These are phyloP conservation scores for Picocystis salinarum DNA, from an alignment of 139 green algal genomes.

Conservation along the genomic window DNA sequence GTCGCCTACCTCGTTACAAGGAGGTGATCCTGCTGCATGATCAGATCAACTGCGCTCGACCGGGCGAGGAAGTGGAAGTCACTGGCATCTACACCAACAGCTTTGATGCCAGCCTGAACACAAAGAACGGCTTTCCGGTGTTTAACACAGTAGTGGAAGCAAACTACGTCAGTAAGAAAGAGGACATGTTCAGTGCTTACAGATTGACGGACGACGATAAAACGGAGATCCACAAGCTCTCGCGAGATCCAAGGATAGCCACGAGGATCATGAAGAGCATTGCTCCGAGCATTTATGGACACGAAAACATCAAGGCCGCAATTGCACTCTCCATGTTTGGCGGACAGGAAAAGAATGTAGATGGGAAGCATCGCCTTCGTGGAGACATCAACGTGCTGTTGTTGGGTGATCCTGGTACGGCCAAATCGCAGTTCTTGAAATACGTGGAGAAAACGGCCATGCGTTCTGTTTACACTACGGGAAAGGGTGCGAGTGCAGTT, in stretches of 20 bases:
- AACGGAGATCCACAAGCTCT: conserved; percentile 50
- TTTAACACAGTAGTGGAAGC: conserved; percentile 88
- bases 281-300: conserved; percentile 94
- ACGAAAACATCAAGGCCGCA: conserved; percentile 88
- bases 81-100: conserved; percentile 79
- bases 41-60: conserved; percentile 80
- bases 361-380: conserved; percentile 33
- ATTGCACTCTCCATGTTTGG: conserved; percentile 89
- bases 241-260: conserved; percentile 40
- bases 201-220: conserved; percentile 83
- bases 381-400: conserved; percentile 98
- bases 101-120: conserved; percentile 76
- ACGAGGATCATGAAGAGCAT: conserved; percentile 83
- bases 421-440: conserved; percentile 97
- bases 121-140: conserved; percentile 81
- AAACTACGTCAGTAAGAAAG: conserved; percentile 66
- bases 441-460: conserved; percentile 87
- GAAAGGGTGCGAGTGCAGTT: conserved; percentile 90
- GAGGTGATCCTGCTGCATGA: conserved; percentile 91
- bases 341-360: conserved; percentile 52
- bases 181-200: conserved; percentile 47
- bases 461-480: conserved; percentile 89
- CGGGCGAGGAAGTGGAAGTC: conserved; percentile 87
- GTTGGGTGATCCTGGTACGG: conserved; percentile 83
- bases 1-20: conserved; percentile 85